Base-by-base conservation (phyloP, 2,329 filamentous ascomycete species). In the Diaporthe sp. region DNA sequence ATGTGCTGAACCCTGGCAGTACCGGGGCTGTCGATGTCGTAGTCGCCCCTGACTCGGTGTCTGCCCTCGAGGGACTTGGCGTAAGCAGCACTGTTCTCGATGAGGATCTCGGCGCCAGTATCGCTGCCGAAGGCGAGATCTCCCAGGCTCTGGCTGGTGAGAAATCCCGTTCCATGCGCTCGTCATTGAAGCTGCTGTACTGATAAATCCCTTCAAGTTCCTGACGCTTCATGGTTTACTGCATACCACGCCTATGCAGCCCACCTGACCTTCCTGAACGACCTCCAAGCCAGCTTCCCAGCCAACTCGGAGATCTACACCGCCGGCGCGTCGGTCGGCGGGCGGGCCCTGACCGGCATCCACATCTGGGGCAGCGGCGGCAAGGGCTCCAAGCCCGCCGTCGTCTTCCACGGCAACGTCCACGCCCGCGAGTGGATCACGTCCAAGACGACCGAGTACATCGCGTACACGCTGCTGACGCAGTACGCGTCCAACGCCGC, bases 261-360 rank as follows among this genome's bases (percentile, higher is more conserved):
- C 75, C 90, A 91, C 78, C 76, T 87, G 15, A 80, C 85, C 39
- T 91, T 85, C 78, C 82, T 90, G 42, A 80, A 81, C 0, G 85
- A 89, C 71, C 82, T 91, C 15, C 84, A 86, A 39, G 82, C 83
- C 1, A 79, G 83, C 4, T 87, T 88, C 78, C 84, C 88, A 4
- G 77, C 81, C 5, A 86, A 88, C 76, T 85, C 88, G 17, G 86
- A 89, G 79, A 84, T 89, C 58, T 83, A 90, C 53, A 83, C 82
- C 22, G 82, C 84, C 8, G 89, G 89, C 5, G 82, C 79, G 9
- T 89, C 88, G 9, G 83, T 84, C 31, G 80, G 88, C 72, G 87
- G 87, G 1, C 83, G 86, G 28, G 76, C 82, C 73, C 94, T 95
- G 37, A 90, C 90, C 25, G 94, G 92, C 25, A 85, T 90, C 58